phyloP scores from a whole-genome alignment of 306 rosid species.

The Prunus davidiana region DNA sequence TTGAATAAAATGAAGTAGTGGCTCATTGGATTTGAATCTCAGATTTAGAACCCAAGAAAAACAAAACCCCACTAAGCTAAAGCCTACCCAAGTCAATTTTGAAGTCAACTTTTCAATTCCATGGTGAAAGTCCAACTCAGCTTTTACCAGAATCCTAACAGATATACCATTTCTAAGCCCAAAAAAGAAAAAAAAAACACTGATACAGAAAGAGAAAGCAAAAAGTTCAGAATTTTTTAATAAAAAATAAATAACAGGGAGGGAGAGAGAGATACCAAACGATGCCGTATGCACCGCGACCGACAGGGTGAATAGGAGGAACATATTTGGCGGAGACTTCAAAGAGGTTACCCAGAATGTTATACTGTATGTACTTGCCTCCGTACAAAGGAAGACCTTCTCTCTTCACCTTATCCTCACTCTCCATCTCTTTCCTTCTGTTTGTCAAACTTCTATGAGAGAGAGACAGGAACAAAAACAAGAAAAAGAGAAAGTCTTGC shows the following conservation, averaged over 20 bases:
- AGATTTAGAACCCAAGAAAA: background rate
- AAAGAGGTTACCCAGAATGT: constrained; percentile 69
- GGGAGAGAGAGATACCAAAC: constrained; percentile 55
- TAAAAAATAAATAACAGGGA: background rate
- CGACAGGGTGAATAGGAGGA: constrained; percentile 86
- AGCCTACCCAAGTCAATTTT: constrained; percentile 5
- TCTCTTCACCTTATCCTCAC: constrained; percentile 14
- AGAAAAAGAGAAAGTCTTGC: background rate
- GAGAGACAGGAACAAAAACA: background rate
- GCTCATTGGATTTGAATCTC: background rate
- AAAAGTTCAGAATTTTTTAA: constrained; percentile 11
- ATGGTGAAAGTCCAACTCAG: background rate
- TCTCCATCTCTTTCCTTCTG: constrained; percentile 24
- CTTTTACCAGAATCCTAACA: background rate
- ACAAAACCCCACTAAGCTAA: background rate
- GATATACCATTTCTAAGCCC: background rate
- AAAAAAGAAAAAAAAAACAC: background rate
- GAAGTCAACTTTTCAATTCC: background rate
- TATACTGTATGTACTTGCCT: constrained; percentile 61
- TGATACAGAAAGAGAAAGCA: background rate
- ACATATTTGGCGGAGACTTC: constrained; percentile 69
- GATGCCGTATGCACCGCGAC: constrained; percentile 96
- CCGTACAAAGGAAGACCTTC: constrained; percentile 43
- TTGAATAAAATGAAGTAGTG: background rate
- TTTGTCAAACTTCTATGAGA: background rate